Conservation (phyloP, 2,329 filamentous ascomycete genomes). For the Keithomyces neogunnii region DNA sequence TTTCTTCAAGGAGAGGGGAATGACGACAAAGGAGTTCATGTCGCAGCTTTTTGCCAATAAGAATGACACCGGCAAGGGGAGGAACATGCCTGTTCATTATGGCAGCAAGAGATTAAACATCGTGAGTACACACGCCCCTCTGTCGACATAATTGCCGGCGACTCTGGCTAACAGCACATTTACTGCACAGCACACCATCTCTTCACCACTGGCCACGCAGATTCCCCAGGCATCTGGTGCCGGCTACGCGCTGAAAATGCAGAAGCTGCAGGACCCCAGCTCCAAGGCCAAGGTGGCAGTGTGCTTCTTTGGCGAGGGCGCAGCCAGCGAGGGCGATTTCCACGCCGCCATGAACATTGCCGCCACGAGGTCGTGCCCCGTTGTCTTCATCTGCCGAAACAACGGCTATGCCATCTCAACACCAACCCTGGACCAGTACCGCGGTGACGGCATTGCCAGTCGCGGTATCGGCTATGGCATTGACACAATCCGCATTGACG, state of each 20-base stretch:
- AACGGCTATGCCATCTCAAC: constrained; percentile 91
- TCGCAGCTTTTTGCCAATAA: constrained; percentile 84
- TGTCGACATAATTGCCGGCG: neutral
- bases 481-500: constrained; percentile 83
- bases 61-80: constrained; percentile 69
- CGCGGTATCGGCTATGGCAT: constrained; percentile 88
- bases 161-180: neutral
- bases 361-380: constrained; percentile 77
- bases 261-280: constrained; percentile 63
- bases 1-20: constrained; percentile 83
- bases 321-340: constrained; percentile 85
- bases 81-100: constrained; percentile 98
- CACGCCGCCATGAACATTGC: constrained; percentile 88
- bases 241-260: constrained; percentile 80
- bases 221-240: constrained; percentile 82
- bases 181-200: constrained; percentile 60
- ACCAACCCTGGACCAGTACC: constrained; percentile 82
- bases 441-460: constrained; percentile 83
- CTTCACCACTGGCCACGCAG: constrained; percentile 78
- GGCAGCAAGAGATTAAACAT: constrained; percentile 78
- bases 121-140: constrained; percentile 39
- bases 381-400: constrained; percentile 86
- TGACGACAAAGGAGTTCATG: constrained; percentile 86
- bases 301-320: constrained; percentile 87
- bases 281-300: constrained; percentile 60